These are phyloP conservation scores for Flaveria brownii DNA, from an alignment of 129 eudicot genomes.

Conservation along the genomic window DNA sequence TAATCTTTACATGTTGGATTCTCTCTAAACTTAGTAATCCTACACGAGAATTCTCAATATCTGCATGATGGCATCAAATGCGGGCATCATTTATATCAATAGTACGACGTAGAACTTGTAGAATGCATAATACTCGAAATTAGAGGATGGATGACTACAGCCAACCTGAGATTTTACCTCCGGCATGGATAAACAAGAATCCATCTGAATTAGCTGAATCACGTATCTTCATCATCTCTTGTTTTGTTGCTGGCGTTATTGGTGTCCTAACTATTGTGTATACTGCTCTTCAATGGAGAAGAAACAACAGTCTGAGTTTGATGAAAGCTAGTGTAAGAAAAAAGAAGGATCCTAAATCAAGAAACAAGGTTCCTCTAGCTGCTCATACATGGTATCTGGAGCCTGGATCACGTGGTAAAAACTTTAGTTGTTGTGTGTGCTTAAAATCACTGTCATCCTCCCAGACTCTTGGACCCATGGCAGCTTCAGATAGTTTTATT, in stretches of 20 bases:
- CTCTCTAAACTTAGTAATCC: neutral
- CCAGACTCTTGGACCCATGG: conserved; percentile 71
- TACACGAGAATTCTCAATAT: neutral
- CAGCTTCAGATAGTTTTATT: conserved; percentile 73
- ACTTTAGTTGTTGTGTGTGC: conserved; percentile 92
- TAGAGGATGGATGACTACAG: conserved; percentile 76
- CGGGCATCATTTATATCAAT: neutral
- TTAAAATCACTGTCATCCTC: conserved; percentile 78
- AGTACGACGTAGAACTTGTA: conserved; percentile 23
- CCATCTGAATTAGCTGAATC: conserved; percentile 76
- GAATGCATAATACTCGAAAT: conserved; percentile 27
- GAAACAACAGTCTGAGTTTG: conserved; percentile 80
- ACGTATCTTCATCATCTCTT: conserved; percentile 68
- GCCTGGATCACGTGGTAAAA: conserved; percentile 76
- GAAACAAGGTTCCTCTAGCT: conserved; percentile 65
- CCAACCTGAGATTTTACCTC: conserved; percentile 58
- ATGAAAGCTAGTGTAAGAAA: conserved; percentile 95
- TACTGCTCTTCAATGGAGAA: conserved; percentile 98
- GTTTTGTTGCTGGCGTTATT: conserved; percentile 81
- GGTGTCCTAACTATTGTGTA: conserved; percentile 83
- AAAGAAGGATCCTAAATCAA: conserved; percentile 93
- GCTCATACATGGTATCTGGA: conserved; percentile 90
- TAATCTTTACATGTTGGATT: neutral
- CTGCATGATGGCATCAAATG: neutral
- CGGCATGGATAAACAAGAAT: conserved; percentile 58